Evolutionary conservation across 169 alveolate species (phyloP).

Genomic region (Eimeria necatrix): DNA sequence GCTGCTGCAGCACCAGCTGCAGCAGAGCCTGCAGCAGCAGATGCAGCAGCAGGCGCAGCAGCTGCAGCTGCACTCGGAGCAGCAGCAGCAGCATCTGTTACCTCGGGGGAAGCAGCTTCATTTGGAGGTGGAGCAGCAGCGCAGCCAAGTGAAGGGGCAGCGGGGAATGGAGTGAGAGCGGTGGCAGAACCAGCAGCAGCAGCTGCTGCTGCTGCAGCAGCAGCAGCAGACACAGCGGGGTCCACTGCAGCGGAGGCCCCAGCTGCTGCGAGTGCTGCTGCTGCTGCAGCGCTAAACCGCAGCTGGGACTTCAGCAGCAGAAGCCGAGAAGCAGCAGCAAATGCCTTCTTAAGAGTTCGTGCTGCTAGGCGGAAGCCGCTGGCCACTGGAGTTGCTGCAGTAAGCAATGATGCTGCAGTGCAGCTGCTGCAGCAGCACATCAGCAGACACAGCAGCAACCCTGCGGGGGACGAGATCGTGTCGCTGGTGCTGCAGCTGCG

Average conservation of each 20-base stretch:
- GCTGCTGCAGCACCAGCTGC: no score
- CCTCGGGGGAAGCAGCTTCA: background rate
- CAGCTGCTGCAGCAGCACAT: conserved; percentile 31
- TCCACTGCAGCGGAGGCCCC: background rate
- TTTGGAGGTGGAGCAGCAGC: background rate
- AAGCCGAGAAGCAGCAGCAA: background rate
- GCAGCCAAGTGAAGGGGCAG: background rate
- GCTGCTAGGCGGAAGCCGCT: conserved; percentile 22
- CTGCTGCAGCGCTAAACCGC: background rate
- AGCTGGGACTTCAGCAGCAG: background rate
- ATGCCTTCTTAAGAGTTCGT: background rate
- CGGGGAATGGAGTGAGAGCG: background rate
- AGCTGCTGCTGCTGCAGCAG: background rate
- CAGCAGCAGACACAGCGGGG: background rate
- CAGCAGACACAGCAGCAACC: conserved; percentile 28
- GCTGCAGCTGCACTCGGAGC: background rate
- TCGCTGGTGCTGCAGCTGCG: conserved; percentile 37
- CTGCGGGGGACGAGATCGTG: background rate
- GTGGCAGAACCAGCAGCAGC: background rate
- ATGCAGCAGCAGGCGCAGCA: background rate
- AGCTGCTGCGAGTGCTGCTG: background rate
- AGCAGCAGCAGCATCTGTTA: background rate
- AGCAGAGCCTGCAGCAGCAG: no score
- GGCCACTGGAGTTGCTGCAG: background rate
- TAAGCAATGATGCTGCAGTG: conserved; percentile 13